Base-by-base conservation (phyloP, 2,329 filamentous ascomycete genomes). In the Aureobasidium namibiae region DNA sequence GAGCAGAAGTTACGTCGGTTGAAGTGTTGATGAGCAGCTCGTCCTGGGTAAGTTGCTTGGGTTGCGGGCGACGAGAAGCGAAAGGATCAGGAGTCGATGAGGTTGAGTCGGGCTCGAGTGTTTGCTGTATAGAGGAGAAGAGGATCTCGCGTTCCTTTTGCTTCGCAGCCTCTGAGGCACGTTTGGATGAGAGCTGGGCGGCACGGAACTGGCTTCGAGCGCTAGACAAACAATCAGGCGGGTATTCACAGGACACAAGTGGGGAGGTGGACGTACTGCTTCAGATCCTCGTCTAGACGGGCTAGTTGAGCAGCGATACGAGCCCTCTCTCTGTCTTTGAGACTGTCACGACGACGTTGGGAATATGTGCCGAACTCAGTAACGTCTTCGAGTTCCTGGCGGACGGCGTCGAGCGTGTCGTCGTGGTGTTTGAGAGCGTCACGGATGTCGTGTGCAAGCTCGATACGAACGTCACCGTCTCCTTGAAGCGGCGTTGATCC, bases 381-480 rank as follows among this genome's bases (percentile, higher is more conserved):
- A 26, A 91, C 74, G 66, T 90, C 90, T 62, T 88, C 82, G 29
- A 90, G 80, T 67, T 96, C 91, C 69, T 94, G 90, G 49, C 78
- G 79, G 34, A 96, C 70, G 18, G 94, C 73, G 71, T 95, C 92
- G 64, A 94, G 82, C 61, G 95, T 90, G 63, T 95, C 90, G 66
- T 95, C 86, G 52, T 88, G 83, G 60, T 89, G 86, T 65, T 89
- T 87, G 62, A 96, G 74, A 18, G 82, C 82, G 67, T 89, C 85
- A 65, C 87, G 85, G 63, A 96, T 95, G 71, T 96, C 91, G 23
- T 83, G 79, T 64, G 84, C 83, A 34, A 96, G 81, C 73, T 96
- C 91, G 21, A 86, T 72, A 59, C 87, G 83, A 6, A 79, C 78
- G 63, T 83, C 80, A 77, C 86, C 74, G 24, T 63, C 62, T 79